Conservation (phyloP, 2,329 filamentous ascomycete species). For the Botrytis squamosa region DNA sequence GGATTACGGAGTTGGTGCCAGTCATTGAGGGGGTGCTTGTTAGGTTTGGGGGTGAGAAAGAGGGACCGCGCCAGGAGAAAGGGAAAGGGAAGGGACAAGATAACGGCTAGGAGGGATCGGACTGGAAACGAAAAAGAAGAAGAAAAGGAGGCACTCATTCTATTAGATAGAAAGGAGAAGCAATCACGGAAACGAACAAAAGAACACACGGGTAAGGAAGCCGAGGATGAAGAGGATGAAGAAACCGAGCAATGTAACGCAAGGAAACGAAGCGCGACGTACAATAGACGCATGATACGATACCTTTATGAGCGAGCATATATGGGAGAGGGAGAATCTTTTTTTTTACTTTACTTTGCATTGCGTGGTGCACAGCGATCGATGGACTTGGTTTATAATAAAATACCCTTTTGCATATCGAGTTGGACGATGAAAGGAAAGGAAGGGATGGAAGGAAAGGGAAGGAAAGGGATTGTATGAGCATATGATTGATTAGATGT, state of each 20-base stretch:
- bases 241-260: neutral
- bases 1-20: constrained; percentile 10
- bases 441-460: too few species aligned
- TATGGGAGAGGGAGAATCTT: neutral
- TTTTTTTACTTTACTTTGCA: neutral
- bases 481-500: neutral
- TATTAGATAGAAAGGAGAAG: neutral
- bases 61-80: neutral
- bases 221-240: constrained; percentile 1
- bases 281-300: neutral
- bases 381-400: neutral
- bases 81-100: neutral
- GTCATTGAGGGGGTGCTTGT: neutral
- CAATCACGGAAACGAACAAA: neutral
- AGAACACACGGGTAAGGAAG: too few species aligned
- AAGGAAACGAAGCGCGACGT: neutral
- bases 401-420: neutral
- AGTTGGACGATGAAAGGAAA: neutral
- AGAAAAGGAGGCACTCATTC: neutral
- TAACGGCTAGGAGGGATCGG: neutral
- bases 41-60: neutral
- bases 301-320: neutral
- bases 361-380: neutral
- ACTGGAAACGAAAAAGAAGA: neutral
- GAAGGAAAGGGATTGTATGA: neutral